Evolutionary conservation across 805 yeast genomes (phyloP).

Genomic region (Tetrapisispora namnaoensis): DNA sequence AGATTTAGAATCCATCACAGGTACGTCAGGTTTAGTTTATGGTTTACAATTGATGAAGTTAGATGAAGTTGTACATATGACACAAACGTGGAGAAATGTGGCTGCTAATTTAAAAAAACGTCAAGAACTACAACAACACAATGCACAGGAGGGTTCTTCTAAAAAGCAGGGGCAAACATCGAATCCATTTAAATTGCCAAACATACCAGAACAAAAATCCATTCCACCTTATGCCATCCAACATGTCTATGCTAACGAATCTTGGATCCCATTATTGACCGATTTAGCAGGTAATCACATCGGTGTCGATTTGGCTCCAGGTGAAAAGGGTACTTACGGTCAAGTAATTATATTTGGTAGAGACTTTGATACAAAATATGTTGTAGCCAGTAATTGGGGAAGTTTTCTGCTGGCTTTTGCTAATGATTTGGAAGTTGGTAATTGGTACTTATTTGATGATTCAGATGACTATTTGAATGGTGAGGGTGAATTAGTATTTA

Average conservation of each 20-base stretch:
- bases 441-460: slow-evolving; percentile 59
- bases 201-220: slow-evolving; percentile 48
- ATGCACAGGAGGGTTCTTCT: slow-evolving; percentile 8
- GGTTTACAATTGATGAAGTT: slow-evolving; percentile 73
- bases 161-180: slow-evolving; percentile 4
- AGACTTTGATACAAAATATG: slow-evolving; percentile 84
- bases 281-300: slow-evolving; percentile 88
- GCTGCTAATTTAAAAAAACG: slow-evolving; percentile 35
- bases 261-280: slow-evolving; percentile 86
- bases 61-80: slow-evolving; percentile 72
- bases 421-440: slow-evolving; percentile 78
- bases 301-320: slow-evolving; percentile 82
- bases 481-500: slow-evolving; percentile 64
- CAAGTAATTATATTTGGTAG: slow-evolving; percentile 91
- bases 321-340: slow-evolving; percentile 70
- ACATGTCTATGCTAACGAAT: slow-evolving; percentile 73
- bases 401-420: slow-evolving; percentile 76
- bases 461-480: slow-evolving; percentile 59
- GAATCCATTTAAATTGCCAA: slow-evolving; percentile 32
- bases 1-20: slow-evolving; percentile 59
- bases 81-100: slow-evolving; percentile 77
- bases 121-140: slow-evolving; percentile 15
- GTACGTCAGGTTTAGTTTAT: slow-evolving; percentile 61
- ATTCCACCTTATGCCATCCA: slow-evolving; percentile 71
- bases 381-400: slow-evolving; percentile 81